A percentile compares a stretch with the other conserved stretches of the same genome.
phyloP scores from a whole-genome alignment of 2,329 filamentous ascomycete species.

The Colletotrichum eleusines region DNA sequence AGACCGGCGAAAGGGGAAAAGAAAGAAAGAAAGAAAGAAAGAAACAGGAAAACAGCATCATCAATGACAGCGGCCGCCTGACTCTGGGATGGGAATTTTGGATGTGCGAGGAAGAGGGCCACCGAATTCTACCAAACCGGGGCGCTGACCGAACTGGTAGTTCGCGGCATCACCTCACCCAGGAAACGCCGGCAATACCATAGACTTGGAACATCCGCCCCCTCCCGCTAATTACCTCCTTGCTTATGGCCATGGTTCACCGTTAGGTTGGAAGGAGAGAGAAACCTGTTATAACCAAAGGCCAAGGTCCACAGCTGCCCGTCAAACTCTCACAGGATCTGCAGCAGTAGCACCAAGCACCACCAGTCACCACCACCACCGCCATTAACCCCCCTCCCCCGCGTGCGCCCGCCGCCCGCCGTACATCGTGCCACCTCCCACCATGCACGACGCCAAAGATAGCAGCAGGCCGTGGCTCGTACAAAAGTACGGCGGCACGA shows the following conservation, averaged over 20 bases:
- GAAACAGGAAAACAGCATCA: neutral
- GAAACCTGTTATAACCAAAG: neutral
- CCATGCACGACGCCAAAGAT: constrained; percentile 47
- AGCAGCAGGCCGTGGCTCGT: constrained; percentile 78
- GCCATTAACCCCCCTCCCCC: neutral
- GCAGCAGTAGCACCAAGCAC: no score
- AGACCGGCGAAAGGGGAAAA: neutral
- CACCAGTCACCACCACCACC: neutral
- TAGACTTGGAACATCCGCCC: neutral
- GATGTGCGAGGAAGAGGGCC: constrained; percentile 8
- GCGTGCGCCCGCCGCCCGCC: neutral
- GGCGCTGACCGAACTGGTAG: constrained; percentile 1
- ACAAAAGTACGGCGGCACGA: constrained; percentile 96
- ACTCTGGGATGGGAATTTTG: neutral
- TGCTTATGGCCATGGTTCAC: neutral
- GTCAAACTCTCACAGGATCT: neutral
- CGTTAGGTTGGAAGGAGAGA: neutral
- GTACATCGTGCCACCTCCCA: constrained; percentile 2
- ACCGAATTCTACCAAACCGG: neutral
- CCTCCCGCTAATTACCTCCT: neutral
- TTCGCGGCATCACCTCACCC: neutral
- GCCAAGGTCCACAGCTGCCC: constrained; percentile 1
- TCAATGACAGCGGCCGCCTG: constrained; percentile 1
- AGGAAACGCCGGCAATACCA: neutral
- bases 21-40: no score